Conservation (phyloP, 768 basidiomycete genomes). For the Boletus rex-veris region DNA sequence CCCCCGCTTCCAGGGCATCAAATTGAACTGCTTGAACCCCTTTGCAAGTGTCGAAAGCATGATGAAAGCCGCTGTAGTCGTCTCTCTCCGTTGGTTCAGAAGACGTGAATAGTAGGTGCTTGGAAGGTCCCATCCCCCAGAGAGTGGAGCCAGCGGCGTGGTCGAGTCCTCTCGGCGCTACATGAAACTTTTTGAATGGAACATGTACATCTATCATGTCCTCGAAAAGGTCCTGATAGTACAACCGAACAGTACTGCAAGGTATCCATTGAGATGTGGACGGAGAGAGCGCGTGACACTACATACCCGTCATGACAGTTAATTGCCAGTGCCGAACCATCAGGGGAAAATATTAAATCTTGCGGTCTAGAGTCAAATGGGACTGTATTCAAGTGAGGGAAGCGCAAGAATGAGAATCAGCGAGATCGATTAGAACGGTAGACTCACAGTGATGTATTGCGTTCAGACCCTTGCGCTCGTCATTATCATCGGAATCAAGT, state of each 20-base stretch:
- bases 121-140: slow-evolving; percentile 48
- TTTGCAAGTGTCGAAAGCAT: slow-evolving; percentile 43
- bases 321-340: slow-evolving; percentile 37
- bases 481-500: slow-evolving; percentile 19
- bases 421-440: background rate
- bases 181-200: slow-evolving; percentile 13
- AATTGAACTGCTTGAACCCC: slow-evolving; percentile 32
- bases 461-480: slow-evolving; percentile 7
- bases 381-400: slow-evolving; percentile 14
- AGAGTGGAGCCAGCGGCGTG: slow-evolving; percentile 44
- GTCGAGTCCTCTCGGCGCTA: slow-evolving; percentile 12
- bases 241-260: slow-evolving; percentile 23
- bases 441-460: slow-evolving; percentile 18
- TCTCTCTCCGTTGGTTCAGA: slow-evolving; percentile 41
- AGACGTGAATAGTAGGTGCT: slow-evolving; percentile 49
- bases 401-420: background rate
- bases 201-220: slow-evolving; percentile 11
- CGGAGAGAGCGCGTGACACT: background rate
- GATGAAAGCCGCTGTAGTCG: slow-evolving; percentile 42
- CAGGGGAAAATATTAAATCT: slow-evolving; percentile 46
- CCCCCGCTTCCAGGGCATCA: slow-evolving; percentile 50
- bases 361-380: slow-evolving; percentile 33
- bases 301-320: slow-evolving; percentile 30
- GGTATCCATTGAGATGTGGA: background rate
- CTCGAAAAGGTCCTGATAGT: slow-evolving; percentile 23